A percentile compares a stretch with the other conserved stretches of the same genome.
These are phyloP conservation scores for Intubia oerlemansii DNA, from an alignment of 2,329 filamentous ascomycete genomes.

Conservation along the genomic window DNA sequence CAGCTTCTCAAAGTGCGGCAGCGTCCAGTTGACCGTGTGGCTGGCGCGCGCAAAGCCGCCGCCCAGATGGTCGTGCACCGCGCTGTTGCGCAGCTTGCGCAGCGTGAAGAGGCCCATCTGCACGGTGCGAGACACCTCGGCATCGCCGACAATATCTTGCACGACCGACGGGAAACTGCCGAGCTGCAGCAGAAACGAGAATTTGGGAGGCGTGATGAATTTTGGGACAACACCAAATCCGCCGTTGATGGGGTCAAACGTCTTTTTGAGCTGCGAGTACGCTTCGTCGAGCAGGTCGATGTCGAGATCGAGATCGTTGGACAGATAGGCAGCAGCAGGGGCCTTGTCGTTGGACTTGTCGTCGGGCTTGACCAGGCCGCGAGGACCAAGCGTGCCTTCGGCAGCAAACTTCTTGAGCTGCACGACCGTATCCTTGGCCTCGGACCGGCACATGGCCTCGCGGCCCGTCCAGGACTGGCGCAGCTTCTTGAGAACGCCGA, in stretches of 20 bases:
- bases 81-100: constrained; percentile 42
- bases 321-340: constrained; percentile 10
- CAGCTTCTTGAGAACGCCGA: constrained; percentile 66
- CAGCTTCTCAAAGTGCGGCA: constrained; percentile 97
- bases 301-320: constrained; percentile 47
- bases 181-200: constrained; percentile 62
- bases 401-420: constrained; percentile 76
- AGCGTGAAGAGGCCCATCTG: constrained; percentile 68
- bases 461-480: constrained; percentile 59
- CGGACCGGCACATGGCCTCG: constrained; percentile 60
- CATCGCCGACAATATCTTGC: constrained; percentile 73
- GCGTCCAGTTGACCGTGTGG: constrained; percentile 75
- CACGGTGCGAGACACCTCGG: constrained; percentile 52
- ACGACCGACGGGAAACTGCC: constrained; percentile 50
- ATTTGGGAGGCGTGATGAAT: constrained; percentile 71
- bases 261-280: constrained; percentile 54
- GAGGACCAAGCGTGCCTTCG: constrained; percentile 51
- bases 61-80: constrained; percentile 33
- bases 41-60: constrained; percentile 53
- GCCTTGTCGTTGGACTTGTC: constrained; percentile 3
- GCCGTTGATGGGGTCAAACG: constrained; percentile 59
- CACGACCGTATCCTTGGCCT: constrained; percentile 60
- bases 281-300: constrained; percentile 84
- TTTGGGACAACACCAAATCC: constrained; percentile 73
- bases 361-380: constrained; percentile 10